Evolutionary conservation across 495 filamentous ascomycete genomes (phyloP), one percentile per base, ranked within the genome.

Genomic region (Penicillium goetzii): DNA sequence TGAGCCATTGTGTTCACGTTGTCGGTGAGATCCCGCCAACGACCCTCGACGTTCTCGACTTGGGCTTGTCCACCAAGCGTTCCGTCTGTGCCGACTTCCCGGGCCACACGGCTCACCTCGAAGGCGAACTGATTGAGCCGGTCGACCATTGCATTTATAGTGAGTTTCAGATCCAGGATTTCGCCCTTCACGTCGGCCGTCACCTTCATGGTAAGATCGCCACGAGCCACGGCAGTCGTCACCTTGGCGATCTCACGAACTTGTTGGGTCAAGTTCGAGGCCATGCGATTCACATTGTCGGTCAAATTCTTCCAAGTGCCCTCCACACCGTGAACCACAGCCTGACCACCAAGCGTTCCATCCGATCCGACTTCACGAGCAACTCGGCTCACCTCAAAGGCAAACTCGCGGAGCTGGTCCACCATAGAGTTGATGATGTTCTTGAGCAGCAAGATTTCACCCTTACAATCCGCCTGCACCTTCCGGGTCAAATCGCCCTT

Each of bases 1-100:
- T 91, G 93, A 67, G 93, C 93, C 92, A 97, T 96, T 52, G 91
- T 90, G 72, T 97, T 97, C 71, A 97, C 92, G 61, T 94, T 96
- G 70, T 96, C 91, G 11, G 93, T 97, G 61, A 97, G 80, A 71
- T 94, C 90, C 68, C 90, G 87, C 92, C 92, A 97, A 28, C 91
- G 93, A 40, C 92, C 92, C 76, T 97, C 90, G 10, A 97, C 92
- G 70, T 94, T 92, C 69, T 94, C 90, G 15, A 97, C 92, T 32
- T 90, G 93, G 26, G 92, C 92, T 77, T 97, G 92, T 38, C 93
- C 92, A 68, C 92, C 92, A 10, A 97, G 82, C 47, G 90, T 87
- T 50, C 92, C 92, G 68, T 97, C 92, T 2, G 93, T 96, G 63
- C 92, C 92, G 69, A 97, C 92, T 71, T 96, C 92, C 56, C 90